Conservation (phyloP, 257 asterid genomes). For the Gentiana macrophylla region DNA sequence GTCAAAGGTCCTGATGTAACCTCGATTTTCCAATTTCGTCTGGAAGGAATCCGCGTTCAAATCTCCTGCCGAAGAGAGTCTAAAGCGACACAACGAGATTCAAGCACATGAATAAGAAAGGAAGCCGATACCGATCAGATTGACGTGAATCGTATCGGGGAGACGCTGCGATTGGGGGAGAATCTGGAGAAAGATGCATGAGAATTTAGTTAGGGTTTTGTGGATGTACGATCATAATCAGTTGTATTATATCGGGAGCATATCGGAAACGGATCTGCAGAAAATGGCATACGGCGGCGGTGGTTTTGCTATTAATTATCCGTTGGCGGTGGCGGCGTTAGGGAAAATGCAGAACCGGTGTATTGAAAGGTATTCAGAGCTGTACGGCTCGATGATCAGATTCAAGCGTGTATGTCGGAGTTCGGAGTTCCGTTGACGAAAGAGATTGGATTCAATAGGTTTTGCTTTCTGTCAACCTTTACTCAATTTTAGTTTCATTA, state of each 20-base stretch:
- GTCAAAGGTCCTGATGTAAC: too few relatives aligned
- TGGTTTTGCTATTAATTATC: constrained; percentile 73
- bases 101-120: too few relatives aligned
- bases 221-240: constrained; percentile 48
- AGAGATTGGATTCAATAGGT: constrained; percentile 52
- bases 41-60: too few relatives aligned
- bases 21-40: too few relatives aligned
- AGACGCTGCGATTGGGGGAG: too few relatives aligned
- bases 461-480: too few relatives aligned
- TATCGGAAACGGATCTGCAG: constrained; percentile 91
- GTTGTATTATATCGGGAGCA: constrained; percentile 67
- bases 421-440: constrained; percentile 65
- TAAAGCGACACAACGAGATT: too few relatives aligned
- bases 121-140: too few relatives aligned
- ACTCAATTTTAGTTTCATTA: too few relatives aligned
- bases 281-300: constrained; percentile 90
- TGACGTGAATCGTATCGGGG: too few relatives aligned
- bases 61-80: too few relatives aligned
- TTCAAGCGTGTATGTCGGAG: constrained; percentile 55
- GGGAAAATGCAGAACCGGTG: constrained; percentile 60
- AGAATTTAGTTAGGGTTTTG: constrained; percentile 51
- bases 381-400: constrained; percentile 76
- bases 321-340: constrained; percentile 57
- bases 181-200: too few relatives aligned
- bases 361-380: constrained; percentile 51